Base-by-base conservation (phyloP, 768 basidiomycete genomes). In the Xerocomellus dryophilus region DNA sequence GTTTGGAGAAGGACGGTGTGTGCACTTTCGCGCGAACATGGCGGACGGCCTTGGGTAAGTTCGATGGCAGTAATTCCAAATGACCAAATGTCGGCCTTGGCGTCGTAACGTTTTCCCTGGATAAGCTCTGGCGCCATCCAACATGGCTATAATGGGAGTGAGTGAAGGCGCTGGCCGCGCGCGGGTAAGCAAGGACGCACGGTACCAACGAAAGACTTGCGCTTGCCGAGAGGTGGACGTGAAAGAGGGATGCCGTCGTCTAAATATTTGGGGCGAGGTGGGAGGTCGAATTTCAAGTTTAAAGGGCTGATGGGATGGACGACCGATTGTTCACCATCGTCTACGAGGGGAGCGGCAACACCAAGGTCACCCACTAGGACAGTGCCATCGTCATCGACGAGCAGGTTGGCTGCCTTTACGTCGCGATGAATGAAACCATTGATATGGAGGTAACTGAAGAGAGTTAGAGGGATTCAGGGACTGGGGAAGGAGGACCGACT, bases 51-150 rank as follows among this genome's bases (percentile, higher is more conserved):
- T 63, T 91, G 86, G 0, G 90, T 80, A 31, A 98, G 77, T 68
- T 97, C 95, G 43, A 97, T 73, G 15, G 93, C 88, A n/a, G 93
- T 96, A 54, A 98, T 94, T 12, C 92, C 95, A 67, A 97, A 90
- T 53, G 90, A 93, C 93, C 94, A 98, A 53, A 98, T 94, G 66
- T 98, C 95, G 18, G 92, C 92, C 58, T 85, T 81, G 12, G 84
- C 80, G 66, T 95, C 93, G 67, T 95, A 96, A 51, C 83, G 81
- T 60, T 81, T 81, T 46, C 93, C 89, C 60, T 88, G 81, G 43
- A 98, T 90, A 21, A 97, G 80, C 62, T 98, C 95, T 2, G 95
- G 95, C 0, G 95, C 92, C 94, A 97, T 98, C 92, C 92, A 97
- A 67, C 90, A 92, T 1, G 95, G 95, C 83, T 85, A 53, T 34